Conservation (phyloP, 306 rosid species). For the Medicago truncatula region MtrunA17r5.0-ANR NC_053042.1:30086001-30086500, state of each 20-base stretch:
- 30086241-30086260: slow-evolving; percentile 67
- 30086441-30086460: background rate
- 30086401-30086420: slow-evolving; percentile 29
- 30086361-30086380: slow-evolving; percentile 73
- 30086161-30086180: slow-evolving; percentile 4
- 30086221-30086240: slow-evolving; percentile 70
- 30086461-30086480: background rate
- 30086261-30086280: slow-evolving; percentile 66
- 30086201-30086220: slow-evolving; percentile 45
- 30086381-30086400: slow-evolving; percentile 72
- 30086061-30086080: no score
- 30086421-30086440: background rate
- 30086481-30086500: slow-evolving; percentile 27
- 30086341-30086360: slow-evolving; percentile 82
- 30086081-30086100: no score
- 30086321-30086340: slow-evolving; percentile 96
- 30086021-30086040: no score
- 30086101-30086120: background rate
- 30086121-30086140: background rate
- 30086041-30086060: no score
- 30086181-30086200: slow-evolving; percentile 62
- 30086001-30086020: no score
- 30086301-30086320: slow-evolving; percentile 85
- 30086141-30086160: background rate
- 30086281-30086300: slow-evolving; percentile 79